Evolutionary conservation across 2,329 filamentous ascomycete genomes (phyloP).

Genomic region (Diaporthe sp.): DNA sequence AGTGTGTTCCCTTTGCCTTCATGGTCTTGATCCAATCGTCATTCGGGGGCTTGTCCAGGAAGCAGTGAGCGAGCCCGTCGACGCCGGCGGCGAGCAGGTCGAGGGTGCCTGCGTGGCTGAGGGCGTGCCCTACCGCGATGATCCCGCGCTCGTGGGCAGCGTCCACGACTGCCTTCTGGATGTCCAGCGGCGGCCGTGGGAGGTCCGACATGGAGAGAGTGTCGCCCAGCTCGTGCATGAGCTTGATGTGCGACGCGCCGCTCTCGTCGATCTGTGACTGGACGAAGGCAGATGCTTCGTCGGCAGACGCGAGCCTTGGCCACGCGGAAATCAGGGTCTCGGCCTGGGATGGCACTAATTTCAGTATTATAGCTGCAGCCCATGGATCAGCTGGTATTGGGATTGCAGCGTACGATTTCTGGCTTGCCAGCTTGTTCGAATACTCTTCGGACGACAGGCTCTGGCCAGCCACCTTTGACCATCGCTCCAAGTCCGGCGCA

Average conservation of each 20-base stretch:
- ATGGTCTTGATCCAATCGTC: not conserved
- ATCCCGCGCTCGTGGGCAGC: not conserved
- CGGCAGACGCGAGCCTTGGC: not conserved
- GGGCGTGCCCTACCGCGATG: not conserved
- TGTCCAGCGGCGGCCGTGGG: not conserved
- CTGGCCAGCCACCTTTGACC: slow-evolving; percentile 4
- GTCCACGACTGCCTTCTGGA: slow-evolving; percentile 4
- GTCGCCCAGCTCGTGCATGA: slow-evolving; percentile 20
- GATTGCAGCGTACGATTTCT: not conserved
- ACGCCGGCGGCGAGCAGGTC: slow-evolving; percentile 10
- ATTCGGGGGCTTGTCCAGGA: not conserved
- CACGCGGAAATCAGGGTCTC: not conserved
- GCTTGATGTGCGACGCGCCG: slow-evolving; percentile 23
- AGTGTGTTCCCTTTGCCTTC: not conserved
- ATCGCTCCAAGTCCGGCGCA: not conserved
- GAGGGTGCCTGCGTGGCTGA: not conserved
- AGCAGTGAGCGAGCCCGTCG: slow-evolving; percentile 2
- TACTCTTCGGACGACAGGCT: not conserved
- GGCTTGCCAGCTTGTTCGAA: slow-evolving; percentile 1
- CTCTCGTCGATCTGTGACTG: slow-evolving; percentile 17
- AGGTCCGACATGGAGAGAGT: slow-evolving; percentile 6
- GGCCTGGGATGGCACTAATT: not conserved
- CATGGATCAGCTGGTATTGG: not conserved
- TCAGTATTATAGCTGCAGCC: rapidly evolving
- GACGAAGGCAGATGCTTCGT: slow-evolving; percentile 12